Evolutionary conservation across 257 asterid species (phyloP).

Genomic region (Gardenia jasminoides): DNA sequence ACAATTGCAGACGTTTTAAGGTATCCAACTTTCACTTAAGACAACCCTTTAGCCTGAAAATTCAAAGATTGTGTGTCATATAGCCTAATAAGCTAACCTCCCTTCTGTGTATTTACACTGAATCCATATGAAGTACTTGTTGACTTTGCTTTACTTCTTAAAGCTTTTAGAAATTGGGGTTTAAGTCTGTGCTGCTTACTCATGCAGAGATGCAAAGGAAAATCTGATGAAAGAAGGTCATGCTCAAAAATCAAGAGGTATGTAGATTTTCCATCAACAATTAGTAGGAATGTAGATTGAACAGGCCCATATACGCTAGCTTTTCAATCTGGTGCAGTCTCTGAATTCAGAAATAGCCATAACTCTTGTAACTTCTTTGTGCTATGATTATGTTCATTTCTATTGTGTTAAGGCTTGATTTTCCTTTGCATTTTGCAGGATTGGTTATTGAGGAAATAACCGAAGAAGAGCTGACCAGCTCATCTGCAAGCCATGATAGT

Average conservation of each 20-base stretch:
- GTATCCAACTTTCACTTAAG: slow-evolving; percentile 36
- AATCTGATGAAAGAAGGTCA: slow-evolving; percentile 55
- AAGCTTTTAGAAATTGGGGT: slow-evolving; percentile 1
- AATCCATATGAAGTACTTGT: neutral
- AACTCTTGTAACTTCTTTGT: neutral
- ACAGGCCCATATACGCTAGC: neutral
- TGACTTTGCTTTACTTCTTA: slow-evolving; percentile 1
- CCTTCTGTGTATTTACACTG: neutral
- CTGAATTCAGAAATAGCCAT: neutral
- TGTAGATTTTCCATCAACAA: slow-evolving; percentile 15
- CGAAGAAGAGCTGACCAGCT: slow-evolving; percentile 53
- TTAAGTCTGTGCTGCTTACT: slow-evolving; percentile 16
- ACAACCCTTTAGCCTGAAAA: neutral
- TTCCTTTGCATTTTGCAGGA: slow-evolving; percentile 40
- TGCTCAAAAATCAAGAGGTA: slow-evolving; percentile 56
- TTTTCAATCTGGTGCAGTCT: neutral
- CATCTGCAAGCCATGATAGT: slow-evolving; percentile 40
- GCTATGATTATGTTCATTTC: neutral
- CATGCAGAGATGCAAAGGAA: slow-evolving; percentile 69
- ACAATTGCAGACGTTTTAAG: slow-evolving; percentile 83
- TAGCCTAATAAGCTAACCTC: neutral
- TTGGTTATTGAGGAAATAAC: slow-evolving; percentile 84
- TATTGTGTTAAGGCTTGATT: neutral
- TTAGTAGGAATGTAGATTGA: neutral
- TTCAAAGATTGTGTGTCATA: neutral